Percentiles rank a stretch among this genome's conserved stretches.
Conservation (phyloP, 305 asterid genomes). For the Coffea humblotiana region DNA sequence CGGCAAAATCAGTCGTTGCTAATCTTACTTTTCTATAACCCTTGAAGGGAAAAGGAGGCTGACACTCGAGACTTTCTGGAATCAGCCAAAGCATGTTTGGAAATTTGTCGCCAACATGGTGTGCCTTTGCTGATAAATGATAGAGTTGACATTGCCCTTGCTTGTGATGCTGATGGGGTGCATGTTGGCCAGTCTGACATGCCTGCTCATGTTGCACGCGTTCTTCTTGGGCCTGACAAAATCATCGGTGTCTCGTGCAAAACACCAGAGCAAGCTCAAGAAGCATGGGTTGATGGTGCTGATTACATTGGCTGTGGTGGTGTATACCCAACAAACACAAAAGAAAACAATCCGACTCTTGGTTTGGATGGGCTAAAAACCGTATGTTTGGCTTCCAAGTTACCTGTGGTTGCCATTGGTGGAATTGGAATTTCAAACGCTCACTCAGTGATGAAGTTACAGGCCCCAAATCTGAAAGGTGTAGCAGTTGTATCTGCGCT, state of each 20-base stretch:
- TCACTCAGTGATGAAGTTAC: slow-evolving; percentile 56
- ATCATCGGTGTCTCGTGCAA: slow-evolving; percentile 91
- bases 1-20: background rate
- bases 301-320: slow-evolving; percentile 97
- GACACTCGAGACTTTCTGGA: slow-evolving; percentile 72
- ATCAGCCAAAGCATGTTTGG: slow-evolving; percentile 70
- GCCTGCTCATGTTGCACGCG: slow-evolving; percentile 65
- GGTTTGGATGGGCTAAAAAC: slow-evolving; percentile 80
- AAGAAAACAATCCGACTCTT: slow-evolving; percentile 62
- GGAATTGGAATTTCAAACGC: slow-evolving; percentile 75
- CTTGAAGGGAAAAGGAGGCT: slow-evolving; percentile 75
- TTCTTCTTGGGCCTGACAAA: slow-evolving; percentile 80
- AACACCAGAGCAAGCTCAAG: slow-evolving; percentile 77
- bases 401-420: slow-evolving; percentile 95
- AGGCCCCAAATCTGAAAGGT: slow-evolving; percentile 59
- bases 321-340: slow-evolving; percentile 83
- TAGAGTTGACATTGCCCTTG: slow-evolving; percentile 81
- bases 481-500: slow-evolving; percentile 92
- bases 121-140: slow-evolving; percentile 84
- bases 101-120: slow-evolving; percentile 56
- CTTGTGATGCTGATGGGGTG: slow-evolving; percentile 90
- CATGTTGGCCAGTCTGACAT: slow-evolving; percentile 96
- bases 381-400: slow-evolving; percentile 63
- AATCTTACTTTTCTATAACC: slow-evolving; percentile 7
- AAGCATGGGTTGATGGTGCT: slow-evolving; percentile 85